These are phyloP conservation scores for Trichoderma koningii DNA, from an alignment of 2,329 filamentous ascomycete species.

Conservation along the genomic window DNA sequence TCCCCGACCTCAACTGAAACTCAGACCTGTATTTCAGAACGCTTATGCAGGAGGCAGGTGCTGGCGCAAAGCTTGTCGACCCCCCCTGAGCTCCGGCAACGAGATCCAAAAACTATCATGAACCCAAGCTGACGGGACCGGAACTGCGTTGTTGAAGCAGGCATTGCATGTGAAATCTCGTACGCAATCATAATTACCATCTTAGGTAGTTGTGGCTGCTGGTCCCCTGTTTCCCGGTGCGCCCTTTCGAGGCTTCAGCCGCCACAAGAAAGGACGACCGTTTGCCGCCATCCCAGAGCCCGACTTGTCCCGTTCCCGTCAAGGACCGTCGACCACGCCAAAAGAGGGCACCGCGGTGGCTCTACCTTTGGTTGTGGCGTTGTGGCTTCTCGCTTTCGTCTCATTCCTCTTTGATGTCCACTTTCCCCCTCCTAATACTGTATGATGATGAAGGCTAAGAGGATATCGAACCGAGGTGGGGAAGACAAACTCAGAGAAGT, in stretches of 20 bases:
- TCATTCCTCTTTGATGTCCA: background rate
- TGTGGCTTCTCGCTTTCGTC: background rate
- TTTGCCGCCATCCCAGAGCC: background rate
- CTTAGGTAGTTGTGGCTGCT: background rate
- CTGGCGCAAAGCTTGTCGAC: constrained; percentile 19
- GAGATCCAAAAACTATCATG: background rate
- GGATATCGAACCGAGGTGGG: background rate
- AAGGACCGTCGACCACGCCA: background rate
- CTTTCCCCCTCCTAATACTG: background rate
- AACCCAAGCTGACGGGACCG: background rate
- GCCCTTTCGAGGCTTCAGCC: constrained; percentile 15
- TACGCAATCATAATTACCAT: background rate
- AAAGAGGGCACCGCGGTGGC: background rate
- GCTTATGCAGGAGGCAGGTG: constrained; percentile 14
- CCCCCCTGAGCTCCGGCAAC: background rate
- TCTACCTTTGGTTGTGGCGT: background rate
- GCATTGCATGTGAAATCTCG: too few species aligned
- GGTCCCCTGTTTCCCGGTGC: background rate
- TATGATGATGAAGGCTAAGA: background rate
- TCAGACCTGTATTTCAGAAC: background rate
- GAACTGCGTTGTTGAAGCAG: background rate
- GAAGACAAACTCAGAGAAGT: background rate
- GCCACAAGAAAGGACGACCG: background rate
- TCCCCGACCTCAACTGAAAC: constrained; percentile 18
- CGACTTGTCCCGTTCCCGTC: constrained; percentile 18